phyloP scores from a whole-genome alignment of 2,329 filamentous ascomycete species.

The Penicillium paneum region DNA sequence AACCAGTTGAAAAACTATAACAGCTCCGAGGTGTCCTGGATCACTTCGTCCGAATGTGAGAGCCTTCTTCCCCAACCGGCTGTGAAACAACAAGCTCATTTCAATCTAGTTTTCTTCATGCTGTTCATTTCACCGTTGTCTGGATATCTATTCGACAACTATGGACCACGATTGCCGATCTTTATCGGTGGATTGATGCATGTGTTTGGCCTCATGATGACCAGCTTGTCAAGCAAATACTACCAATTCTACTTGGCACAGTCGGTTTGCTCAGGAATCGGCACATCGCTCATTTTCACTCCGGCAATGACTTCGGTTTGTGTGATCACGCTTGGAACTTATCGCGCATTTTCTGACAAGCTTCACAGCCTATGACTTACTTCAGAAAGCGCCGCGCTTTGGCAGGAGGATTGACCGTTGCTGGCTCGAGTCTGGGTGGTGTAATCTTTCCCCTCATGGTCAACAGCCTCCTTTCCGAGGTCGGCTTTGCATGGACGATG shows the following conservation, averaged over 20 bases:
- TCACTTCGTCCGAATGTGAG: slow-evolving; percentile 50
- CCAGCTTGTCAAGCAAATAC: slow-evolving; percentile 48
- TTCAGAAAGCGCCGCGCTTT: slow-evolving; percentile 48
- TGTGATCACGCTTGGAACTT: not conserved
- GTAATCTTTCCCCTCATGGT: slow-evolving; percentile 60
- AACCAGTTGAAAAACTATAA: slow-evolving; percentile 47
- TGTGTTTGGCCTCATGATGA: slow-evolving; percentile 56
- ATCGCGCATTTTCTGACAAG: not conserved
- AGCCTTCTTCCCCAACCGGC: slow-evolving; percentile 30
- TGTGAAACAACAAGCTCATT: not conserved
- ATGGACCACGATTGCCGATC: slow-evolving; percentile 57
- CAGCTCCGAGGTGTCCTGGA: slow-evolving; percentile 55
- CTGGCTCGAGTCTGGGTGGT: slow-evolving; percentile 51
- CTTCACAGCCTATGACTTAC: slow-evolving; percentile 37
- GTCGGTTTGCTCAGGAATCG: not conserved
- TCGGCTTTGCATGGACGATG: slow-evolving; percentile 55
- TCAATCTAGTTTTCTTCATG: slow-evolving; percentile 23
- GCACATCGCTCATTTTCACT: not conserved
- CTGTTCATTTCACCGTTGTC: slow-evolving; percentile 45
- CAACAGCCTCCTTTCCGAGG: slow-evolving; percentile 46
- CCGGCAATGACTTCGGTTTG: not conserved
- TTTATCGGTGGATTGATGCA: slow-evolving; percentile 50
- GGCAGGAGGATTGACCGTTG: slow-evolving; percentile 50
- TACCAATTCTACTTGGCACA: slow-evolving; percentile 33
- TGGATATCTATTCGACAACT: slow-evolving; percentile 60